Base-by-base conservation (phyloP, 192 early-diverging fungal species). In the Helicostylum pulchrum region DNA sequence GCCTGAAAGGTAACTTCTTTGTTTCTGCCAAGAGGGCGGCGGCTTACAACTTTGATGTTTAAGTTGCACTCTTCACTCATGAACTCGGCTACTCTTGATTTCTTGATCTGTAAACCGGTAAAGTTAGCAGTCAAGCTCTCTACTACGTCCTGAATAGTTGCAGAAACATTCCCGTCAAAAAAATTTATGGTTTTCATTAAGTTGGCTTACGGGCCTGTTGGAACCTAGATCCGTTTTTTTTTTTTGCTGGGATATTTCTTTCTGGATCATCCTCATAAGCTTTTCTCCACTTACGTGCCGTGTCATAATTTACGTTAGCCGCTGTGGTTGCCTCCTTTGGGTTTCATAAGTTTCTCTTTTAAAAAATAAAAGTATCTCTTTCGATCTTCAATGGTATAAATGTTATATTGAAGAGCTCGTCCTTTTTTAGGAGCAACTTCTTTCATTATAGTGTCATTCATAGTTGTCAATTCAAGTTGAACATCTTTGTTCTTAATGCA, bases 401-500 rank as follows among this genome's bases (percentile, higher is more conserved):
- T 5, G 2, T 53, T 53, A 6, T 53, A 53, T 34, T 31, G 1
- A 26, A 12, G 1, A 26, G 52, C 23, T 31, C 52, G 30, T 53
- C 31, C 32, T 15, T 34, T 53, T 26, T 15, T 53, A 31, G 23
- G 26, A 26, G 23, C 3, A 31, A 19, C 47, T 19, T 53, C 32
- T 53, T 53, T 2, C 52, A 31, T 53, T 15, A 7, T 15, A 53
- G 9, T 32, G 23, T 53, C 52, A 15, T 19, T 3, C 4, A 26
- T 12, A 53, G 23, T 1, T 12, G 1, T 31, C 7, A 15, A 15
- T 31, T 53, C 52, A 26, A 31, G 2, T 15, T 31, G 52, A 2
- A 53, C 52, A 11, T 53, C 26, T 53, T 53, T 53, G 52, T 32
- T 53, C 31, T 53, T 53, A 14, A 53, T 53, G 32, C n/a, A 53